Percentiles rank a stretch among this genome's conserved stretches.
phyloP scores from a whole-genome alignment of 148 eudicot species.

The Vaccinium darrowii region DNA sequence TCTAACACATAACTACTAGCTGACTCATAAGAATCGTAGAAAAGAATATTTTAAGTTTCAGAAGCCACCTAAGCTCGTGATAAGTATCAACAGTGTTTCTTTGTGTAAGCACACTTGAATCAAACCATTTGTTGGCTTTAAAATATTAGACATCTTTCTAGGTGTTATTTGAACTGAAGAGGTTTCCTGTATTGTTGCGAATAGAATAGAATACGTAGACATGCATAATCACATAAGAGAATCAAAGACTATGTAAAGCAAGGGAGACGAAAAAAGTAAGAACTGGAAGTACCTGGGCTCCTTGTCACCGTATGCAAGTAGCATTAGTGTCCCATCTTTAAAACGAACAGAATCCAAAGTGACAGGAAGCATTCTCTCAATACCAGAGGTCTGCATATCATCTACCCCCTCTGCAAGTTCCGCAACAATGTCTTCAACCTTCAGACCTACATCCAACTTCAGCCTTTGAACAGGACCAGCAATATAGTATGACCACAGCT shows the following conservation, averaged over 20 bases:
- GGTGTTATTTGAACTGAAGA: neutral
- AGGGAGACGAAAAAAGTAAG: neutral
- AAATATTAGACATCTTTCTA: neutral
- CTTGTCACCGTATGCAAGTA: conserved; percentile 88
- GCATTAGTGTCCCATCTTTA: conserved; percentile 83
- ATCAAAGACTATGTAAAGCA: neutral
- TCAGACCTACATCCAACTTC: conserved; percentile 49
- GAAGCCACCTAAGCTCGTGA: neutral
- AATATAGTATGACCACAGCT: conserved; percentile 42
- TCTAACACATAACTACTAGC: neutral
- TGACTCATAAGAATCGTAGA: neutral
- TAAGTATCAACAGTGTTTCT: neutral
- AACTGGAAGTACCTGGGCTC: conserved; percentile 69
- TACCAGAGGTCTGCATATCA: conserved; percentile 37
- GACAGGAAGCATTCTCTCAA: conserved; percentile 75
- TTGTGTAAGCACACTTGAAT: neutral
- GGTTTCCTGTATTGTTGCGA: neutral
- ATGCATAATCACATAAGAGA: neutral
- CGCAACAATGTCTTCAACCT: conserved; percentile 55
- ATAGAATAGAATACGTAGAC: neutral
- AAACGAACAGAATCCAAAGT: conserved; percentile 84
- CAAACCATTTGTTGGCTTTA: neutral
- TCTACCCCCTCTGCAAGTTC: conserved; percentile 64
- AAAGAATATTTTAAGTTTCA: neutral
- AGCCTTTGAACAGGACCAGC: conserved; percentile 52